A percentile compares a stretch with the other conserved stretches of the same genome.
Conservation (phyloP, 2,329 filamentous ascomycete genomes). For the Colletotrichum liriopes region DNA sequence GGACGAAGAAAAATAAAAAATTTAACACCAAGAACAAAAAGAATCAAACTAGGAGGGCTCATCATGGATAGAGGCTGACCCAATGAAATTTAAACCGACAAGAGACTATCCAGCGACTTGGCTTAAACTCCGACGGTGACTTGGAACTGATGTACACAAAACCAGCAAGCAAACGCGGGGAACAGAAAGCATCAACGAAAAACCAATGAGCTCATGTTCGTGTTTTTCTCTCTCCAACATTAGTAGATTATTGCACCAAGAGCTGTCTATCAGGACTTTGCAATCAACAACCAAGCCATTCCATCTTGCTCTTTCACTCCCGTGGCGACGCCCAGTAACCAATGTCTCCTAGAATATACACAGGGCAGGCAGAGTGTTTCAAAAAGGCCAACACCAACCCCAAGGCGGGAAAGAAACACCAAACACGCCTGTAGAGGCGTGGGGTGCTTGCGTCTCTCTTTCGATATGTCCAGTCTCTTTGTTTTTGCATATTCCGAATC, state of each 20-base stretch:
- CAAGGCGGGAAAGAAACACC: neutral
- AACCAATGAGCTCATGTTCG: slow-evolving; percentile 9
- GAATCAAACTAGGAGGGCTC: neutral
- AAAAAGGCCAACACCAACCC: slow-evolving; percentile 6
- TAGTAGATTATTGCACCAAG: slow-evolving; percentile 40
- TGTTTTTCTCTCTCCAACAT: slow-evolving; percentile 36
- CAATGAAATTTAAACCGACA: neutral
- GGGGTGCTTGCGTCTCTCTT: neutral
- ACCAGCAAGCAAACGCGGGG: neutral
- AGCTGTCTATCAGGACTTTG: slow-evolving; percentile 39
- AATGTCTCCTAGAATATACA: slow-evolving; percentile 40
- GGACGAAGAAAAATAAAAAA: too few relatives aligned
- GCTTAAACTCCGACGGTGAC: neutral
- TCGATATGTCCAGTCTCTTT: slow-evolving; percentile 41
- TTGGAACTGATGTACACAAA: neutral
- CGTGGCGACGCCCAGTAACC: slow-evolving; percentile 23
- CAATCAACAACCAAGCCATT: slow-evolving; percentile 29
- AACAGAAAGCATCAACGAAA: neutral
- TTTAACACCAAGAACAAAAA: neutral
- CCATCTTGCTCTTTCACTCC: slow-evolving; percentile 30
- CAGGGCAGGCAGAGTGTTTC: slow-evolving; percentile 4
- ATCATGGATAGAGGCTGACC: neutral
- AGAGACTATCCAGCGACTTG: too few relatives aligned
- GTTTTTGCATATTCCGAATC: slow-evolving; percentile 16
- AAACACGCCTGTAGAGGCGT: slow-evolving; percentile 22